Evolutionary conservation across 2,329 filamentous ascomycete genomes (phyloP).

Genomic region (Pleurostoma richardsiae): DNA sequence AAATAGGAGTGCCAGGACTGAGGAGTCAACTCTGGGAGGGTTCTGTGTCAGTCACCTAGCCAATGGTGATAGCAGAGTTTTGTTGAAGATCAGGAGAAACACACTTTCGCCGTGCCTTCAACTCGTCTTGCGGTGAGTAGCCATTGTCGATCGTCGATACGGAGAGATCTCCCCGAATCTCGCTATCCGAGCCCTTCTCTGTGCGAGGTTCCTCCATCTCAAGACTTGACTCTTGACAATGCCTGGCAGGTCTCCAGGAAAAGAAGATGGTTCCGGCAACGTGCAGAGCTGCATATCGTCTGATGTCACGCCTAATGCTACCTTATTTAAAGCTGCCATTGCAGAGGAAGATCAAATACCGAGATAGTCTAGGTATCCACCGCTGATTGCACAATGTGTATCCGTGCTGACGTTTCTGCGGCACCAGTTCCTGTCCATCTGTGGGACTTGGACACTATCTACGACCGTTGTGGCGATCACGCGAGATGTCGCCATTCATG

Average conservation of each 20-base stretch:
- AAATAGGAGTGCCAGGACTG: constrained; percentile 41
- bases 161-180: neutral
- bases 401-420: neutral
- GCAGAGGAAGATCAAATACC: neutral
- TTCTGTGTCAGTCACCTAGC: no score
- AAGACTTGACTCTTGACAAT: neutral
- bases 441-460: no score
- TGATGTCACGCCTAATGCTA: no score
- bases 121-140: neutral
- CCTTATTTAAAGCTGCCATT: no score
- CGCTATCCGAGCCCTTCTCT: neutral
- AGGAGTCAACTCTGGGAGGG: neutral
- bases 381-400: neutral
- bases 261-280: neutral
- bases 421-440: neutral
- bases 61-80: no score
- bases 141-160: neutral
- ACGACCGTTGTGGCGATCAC: neutral
- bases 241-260: neutral
- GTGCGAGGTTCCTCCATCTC: neutral
- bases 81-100: neutral
- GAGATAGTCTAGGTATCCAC: neutral
- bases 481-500: neutral
- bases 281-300: no score
- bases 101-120: neutral